phyloP scores from a whole-genome alignment of 2,329 filamentous ascomycete species.

The Hypomyces rosellus region DNA sequence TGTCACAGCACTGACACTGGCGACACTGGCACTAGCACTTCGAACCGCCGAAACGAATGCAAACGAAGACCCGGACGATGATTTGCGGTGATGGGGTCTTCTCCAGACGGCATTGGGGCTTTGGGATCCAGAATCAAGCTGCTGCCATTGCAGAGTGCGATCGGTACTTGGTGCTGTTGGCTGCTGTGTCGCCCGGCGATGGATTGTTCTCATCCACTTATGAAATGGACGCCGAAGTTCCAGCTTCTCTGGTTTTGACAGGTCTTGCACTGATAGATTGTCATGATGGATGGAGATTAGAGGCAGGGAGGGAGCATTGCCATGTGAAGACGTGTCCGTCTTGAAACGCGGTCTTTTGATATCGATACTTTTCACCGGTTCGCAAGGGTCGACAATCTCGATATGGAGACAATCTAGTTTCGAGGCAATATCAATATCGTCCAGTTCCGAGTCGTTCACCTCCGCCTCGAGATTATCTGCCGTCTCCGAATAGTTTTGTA shows the following conservation, averaged over 20 bases:
- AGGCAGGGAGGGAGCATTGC: conserved; percentile 14
- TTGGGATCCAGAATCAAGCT: not conserved
- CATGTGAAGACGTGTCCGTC: not conserved
- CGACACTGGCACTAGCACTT: conserved; percentile 72
- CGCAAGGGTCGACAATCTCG: conserved; percentile 27
- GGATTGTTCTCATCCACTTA: conserved; percentile 67
- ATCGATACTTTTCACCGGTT: conserved; percentile 34
- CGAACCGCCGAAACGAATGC: conserved; percentile 75
- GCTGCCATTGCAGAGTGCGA: not conserved
- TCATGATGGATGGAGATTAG: conserved; percentile 21
- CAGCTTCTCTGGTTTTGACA: conserved; percentile 8
- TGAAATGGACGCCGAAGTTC: conserved; percentile 47
- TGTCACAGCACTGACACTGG: conserved; percentile 62
- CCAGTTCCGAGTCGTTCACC: conserved; percentile 18
- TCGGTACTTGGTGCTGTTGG: conserved; percentile 7
- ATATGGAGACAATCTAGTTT: conserved; percentile 18
- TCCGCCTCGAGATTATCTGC: conserved; percentile 29
- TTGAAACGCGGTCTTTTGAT: conserved; percentile 7
- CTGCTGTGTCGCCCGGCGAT: conserved; percentile 47
- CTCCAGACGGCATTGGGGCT: not conserved
- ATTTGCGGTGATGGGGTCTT: conserved; percentile 41
- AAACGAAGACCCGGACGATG: conserved; percentile 68
- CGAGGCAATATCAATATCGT: conserved; percentile 27
- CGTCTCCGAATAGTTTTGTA: conserved; percentile 8
- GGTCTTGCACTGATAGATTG: conserved; percentile 7